Conservation (phyloP, 306 rosid genomes). For the Cajanus cajan region DNA sequence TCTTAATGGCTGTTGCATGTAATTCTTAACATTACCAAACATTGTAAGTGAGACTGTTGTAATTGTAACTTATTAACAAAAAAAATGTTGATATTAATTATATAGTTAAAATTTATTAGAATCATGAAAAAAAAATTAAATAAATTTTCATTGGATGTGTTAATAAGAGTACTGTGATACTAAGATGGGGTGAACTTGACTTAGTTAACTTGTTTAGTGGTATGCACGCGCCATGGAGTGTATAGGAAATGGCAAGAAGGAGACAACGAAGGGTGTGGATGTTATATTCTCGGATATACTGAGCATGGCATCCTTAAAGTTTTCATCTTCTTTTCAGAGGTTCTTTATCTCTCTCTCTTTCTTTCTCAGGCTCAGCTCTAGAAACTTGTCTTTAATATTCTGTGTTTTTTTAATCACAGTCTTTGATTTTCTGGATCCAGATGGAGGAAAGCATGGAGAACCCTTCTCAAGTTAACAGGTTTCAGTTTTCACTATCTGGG, state of each 20-base stretch:
- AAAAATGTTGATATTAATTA: no score
- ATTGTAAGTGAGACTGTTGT: no score
- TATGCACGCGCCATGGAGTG: slow-evolving; percentile 28
- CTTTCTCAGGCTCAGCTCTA: not conserved
- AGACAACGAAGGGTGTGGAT: slow-evolving; percentile 8
- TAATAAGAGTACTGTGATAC: no score
- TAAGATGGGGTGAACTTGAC: not conserved
- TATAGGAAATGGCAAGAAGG: not conserved
- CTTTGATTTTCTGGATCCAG: slow-evolving; percentile 32
- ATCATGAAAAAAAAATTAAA: no score
- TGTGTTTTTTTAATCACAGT: not conserved
- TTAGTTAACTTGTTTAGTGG: not conserved
- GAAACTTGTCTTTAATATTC: not conserved
- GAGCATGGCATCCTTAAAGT: slow-evolving; percentile 20
- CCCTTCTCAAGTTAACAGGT: slow-evolving; percentile 55
- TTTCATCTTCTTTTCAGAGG: not conserved
- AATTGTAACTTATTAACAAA: no score
- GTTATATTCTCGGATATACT: slow-evolving; percentile 35
- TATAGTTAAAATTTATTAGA: no score
- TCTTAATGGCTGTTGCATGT: no score
- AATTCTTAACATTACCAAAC: no score
- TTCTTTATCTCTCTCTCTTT: not conserved
- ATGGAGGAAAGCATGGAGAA: slow-evolving; percentile 33
- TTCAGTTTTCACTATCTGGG: slow-evolving; percentile 13
- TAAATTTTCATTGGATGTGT: no score